Percentiles rank a stretch among this genome's conserved stretches.
These are phyloP conservation scores for Musa itinerans DNA, from an alignment of 176 grass and related monocot species.

Conservation along the genomic window DNA sequence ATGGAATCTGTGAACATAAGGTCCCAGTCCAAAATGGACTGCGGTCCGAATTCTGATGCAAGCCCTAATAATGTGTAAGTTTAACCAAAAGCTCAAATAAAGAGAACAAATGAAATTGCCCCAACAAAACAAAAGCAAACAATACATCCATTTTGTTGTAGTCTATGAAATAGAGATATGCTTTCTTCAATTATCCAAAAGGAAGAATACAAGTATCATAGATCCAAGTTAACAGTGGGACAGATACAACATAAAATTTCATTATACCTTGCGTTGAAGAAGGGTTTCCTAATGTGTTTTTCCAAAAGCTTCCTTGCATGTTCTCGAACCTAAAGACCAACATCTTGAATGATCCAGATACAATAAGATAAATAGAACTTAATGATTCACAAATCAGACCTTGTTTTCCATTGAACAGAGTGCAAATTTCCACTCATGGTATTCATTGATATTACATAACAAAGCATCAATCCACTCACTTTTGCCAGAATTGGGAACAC, in stretches of 20 bases:
- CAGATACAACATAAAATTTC: neutral
- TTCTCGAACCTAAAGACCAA: constrained; percentile 58
- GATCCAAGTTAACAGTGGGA: neutral
- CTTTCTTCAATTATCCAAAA: neutral
- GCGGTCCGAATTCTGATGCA: too few relatives aligned
- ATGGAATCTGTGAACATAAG: too few relatives aligned
- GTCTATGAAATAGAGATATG: neutral
- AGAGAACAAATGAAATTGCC: too few relatives aligned
- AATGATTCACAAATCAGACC: constrained; percentile 37
- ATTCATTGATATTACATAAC: constrained; percentile 73
- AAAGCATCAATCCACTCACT: constrained; percentile 99
- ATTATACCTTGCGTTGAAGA: constrained; percentile 78
- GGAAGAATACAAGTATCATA: neutral
- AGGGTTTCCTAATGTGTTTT: constrained; percentile 74
- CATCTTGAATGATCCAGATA: constrained; percentile 9
- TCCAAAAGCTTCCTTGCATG: constrained; percentile 98
- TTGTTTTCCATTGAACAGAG: constrained; percentile 98
- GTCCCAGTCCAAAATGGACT: too few relatives aligned
- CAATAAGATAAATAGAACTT: constrained; percentile 4
- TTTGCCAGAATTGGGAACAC: constrained; percentile 96
- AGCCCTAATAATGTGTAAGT: too few relatives aligned
- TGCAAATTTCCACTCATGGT: constrained; percentile 73
- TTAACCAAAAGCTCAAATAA: too few relatives aligned
- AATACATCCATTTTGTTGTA: neutral
- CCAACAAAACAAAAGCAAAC: neutral